Evolutionary conservation across 75 land plant species (phyloP), one percentile per base, ranked within the genome.

Genomic region (Cupressus sempervirens): DNA sequence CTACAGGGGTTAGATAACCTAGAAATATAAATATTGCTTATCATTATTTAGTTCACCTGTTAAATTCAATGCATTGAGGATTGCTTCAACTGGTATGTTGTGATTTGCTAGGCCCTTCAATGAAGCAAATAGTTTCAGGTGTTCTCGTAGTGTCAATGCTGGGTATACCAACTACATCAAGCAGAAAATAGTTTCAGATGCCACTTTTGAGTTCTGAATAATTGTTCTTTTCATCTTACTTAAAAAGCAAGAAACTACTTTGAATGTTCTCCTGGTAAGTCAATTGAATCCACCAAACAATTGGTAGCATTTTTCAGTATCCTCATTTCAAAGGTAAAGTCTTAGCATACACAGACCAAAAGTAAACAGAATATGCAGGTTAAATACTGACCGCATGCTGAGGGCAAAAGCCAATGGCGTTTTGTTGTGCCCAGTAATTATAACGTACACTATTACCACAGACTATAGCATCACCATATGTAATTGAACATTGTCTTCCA

Each of bases 391-490:
- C 88, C 88, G 86, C 87, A 46, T 80, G 53, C 50, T 88, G 88
- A 48, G 88, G 87, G 81, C 88, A 88, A 68, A 88, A 86, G 43
- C 88, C 88, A 79, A 88, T 88, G 12, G 11, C 50, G 12, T 80
- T 88, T 80, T 75, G 87, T 65, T 81, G 81, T 76, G 41, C 58
- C 70, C 85, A 82, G 82, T 80, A 88, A 74, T 76, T 81, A 81
- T 88, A 81, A 16, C 88, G 88, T 34, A 86, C 84, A 86, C 88
- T 88, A 35, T 79, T 56, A 50, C 88, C 88, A 70, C 87, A 86
- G 15, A 88, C 82, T 15, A 86, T 34, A 41, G 88, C 88, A 86
- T 88, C 88, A 58, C 88, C 88, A 86, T 35, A 74, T 32, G 81
- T 86, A 13, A 88, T 50, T 67, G 76, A 46, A 75, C 36, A 72